Base-by-base conservation (phyloP, 1,139 yeast species). In the Pneumocystis wakefieldiae region DNA sequence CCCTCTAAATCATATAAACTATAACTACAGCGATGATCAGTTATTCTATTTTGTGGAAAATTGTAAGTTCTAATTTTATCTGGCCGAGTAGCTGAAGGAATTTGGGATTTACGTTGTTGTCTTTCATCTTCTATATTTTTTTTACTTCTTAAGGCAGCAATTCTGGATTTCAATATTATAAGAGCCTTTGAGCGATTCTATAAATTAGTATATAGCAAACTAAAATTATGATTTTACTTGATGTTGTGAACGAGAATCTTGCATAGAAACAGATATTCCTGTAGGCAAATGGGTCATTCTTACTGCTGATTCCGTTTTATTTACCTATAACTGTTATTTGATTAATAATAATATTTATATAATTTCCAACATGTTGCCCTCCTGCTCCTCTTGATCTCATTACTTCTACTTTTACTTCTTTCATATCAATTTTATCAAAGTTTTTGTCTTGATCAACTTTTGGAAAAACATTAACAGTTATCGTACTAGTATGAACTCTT, bases 381-480 rank as follows among this genome's bases (percentile, higher is more conserved):
- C 99, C 99, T 68, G 95, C 87, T 2, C 98, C 99, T 63, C 96
- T 84, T 0, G 98, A 89, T 70, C 98, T 79, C 97, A 91, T 94
- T 15, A 94, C 89, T 73, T 94, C 98, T 4, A 92, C 83, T 66
- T 96, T 80, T 17, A 92, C 85, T 70, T 92, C 98, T 2, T 88
- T 95, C 0, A 94, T 89, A 19, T 83, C 84, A 74, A 92, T 89
- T 66, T 85, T 87, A 19, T 85, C 80, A 42, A 84, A 83, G 15
- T 75, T 69, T n/a, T 74, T 75, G 35, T 71, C 73, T 53, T 74
- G 78, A 17, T 76, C 76, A 71, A 90, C 77, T 70, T 90, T 89
- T 0, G 99, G 98, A 36, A 94, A 76, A 1, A 92, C 96, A 10
- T 92, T 87, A 4, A 94, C 96, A 0, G 96, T 97, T 0, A 97